A percentile compares a stretch with the other conserved stretches of the same genome.
phyloP scores from a whole-genome alignment of 2,329 filamentous ascomycete species.

The Diaporthe citrichinensis region DNA sequence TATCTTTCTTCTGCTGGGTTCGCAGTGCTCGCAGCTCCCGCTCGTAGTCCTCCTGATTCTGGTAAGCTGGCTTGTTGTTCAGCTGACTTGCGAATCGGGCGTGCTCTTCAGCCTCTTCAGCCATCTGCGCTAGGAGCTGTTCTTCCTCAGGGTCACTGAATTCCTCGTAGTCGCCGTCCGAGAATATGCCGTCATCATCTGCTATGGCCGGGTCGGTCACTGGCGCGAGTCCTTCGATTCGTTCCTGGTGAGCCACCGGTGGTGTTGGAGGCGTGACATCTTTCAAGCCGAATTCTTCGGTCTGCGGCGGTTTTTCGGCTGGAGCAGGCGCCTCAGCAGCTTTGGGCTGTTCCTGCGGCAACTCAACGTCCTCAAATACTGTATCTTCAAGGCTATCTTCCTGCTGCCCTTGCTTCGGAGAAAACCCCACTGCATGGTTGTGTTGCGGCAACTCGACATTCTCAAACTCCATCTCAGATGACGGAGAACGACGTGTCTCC shows the following conservation, averaged over 20 bases:
- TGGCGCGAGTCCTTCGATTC: conserved; percentile 46
- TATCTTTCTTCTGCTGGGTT: conserved; percentile 95
- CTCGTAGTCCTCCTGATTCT: conserved; percentile 86
- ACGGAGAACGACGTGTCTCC: conserved; percentile 39
- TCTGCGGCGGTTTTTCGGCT: conserved; percentile 47
- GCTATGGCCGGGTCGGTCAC: conserved; percentile 32
- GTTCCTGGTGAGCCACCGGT: conserved; percentile 44
- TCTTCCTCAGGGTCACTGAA: conserved; percentile 93
- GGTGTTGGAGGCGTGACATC: conserved; percentile 44
- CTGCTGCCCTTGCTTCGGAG: conserved; percentile 46
- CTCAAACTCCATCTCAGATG: conserved; percentile 53
- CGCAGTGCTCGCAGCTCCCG: conserved; percentile 88
- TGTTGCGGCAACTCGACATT: conserved; percentile 49
- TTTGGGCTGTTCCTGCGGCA: conserved; percentile 36
- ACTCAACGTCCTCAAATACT: conserved; percentile 52
- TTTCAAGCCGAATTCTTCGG: conserved; percentile 46
- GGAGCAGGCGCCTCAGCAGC: conserved; percentile 38
- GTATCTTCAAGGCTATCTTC: conserved; percentile 45
- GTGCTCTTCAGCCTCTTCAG: conserved; percentile 92
- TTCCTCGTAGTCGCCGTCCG: conserved; percentile 75
- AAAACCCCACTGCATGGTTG: conserved; percentile 23
- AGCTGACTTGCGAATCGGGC: conserved; percentile 91
- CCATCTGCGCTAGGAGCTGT: conserved; percentile 87
- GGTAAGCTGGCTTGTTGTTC: conserved; percentile 79
- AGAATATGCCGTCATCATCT: conserved; percentile 43